phyloP scores from a whole-genome alignment of 2,329 filamentous ascomycete genomes.

The Sporothrix humicola region DNA sequence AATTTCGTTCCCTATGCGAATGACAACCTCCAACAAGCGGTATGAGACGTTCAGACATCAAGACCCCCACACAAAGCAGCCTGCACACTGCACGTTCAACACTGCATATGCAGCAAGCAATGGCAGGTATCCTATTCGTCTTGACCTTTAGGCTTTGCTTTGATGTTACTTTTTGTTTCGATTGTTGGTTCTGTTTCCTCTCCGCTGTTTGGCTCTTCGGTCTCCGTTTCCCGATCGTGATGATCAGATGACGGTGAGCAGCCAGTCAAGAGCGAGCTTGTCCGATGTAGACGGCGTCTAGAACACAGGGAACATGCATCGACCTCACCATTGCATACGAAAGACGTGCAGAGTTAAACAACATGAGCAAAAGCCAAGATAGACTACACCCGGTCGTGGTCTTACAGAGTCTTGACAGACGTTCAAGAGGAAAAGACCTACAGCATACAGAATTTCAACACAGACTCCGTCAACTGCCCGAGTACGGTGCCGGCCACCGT shows the following conservation, averaged over 20 bases:
- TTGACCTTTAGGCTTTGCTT: too few species aligned
- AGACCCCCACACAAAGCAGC: not conserved
- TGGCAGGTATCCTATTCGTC: not conserved
- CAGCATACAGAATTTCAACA: too few species aligned
- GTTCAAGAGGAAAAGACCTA: not conserved
- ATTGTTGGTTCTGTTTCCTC: not conserved
- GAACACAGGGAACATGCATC: not conserved
- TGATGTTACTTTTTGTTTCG: too few species aligned
- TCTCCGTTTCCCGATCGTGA: not conserved
- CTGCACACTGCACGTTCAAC: not conserved
- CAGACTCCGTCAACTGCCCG: too few species aligned
- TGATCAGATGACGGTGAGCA: constrained; percentile 8
- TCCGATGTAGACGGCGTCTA: not conserved
- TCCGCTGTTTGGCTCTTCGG: not conserved
- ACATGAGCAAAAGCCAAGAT: not conserved
- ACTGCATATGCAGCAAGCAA: not conserved
- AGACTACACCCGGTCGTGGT: not conserved
- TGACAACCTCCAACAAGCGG: not conserved
- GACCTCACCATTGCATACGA: not conserved
- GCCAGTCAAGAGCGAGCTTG: not conserved
- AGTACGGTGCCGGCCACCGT: too few species aligned
- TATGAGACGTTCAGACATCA: not conserved
- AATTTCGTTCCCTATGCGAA: not conserved
- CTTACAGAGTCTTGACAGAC: not conserved
- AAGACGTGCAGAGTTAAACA: not conserved